Percentiles rank a stretch among this genome's conserved stretches.
These are phyloP conservation scores for Calonectria montana DNA, from an alignment of 2,329 filamentous ascomycete species.

Conservation along the genomic window DNA sequence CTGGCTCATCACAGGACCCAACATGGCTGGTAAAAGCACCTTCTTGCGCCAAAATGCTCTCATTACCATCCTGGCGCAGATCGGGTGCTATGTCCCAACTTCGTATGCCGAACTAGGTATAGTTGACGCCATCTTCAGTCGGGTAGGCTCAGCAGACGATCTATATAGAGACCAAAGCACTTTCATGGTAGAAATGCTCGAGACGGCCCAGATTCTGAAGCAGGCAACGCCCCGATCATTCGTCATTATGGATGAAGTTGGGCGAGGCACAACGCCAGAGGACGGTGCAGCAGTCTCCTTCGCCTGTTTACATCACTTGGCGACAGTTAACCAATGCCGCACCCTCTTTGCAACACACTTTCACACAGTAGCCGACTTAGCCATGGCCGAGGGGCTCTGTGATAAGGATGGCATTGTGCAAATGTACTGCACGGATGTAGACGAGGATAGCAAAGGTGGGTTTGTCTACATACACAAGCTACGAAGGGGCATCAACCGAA, in stretches of 20 bases:
- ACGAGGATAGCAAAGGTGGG: constrained; percentile 74
- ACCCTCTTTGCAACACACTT: constrained; percentile 97
- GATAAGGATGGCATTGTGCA: constrained; percentile 61
- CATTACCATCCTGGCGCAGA: constrained; percentile 92
- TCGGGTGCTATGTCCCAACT: constrained; percentile 92
- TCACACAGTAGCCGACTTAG: constrained; percentile 84
- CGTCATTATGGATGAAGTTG: constrained; percentile 98
- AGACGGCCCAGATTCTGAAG: constrained; percentile 90
- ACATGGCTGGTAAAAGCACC: constrained; percentile 98
- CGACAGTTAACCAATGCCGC: constrained; percentile 80
- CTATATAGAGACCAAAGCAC: constrained; percentile 95
- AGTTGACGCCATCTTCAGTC: constrained; percentile 95
- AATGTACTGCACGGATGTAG: constrained; percentile 90
- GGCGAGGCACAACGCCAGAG: constrained; percentile 91
- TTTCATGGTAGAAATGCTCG: constrained; percentile 99
- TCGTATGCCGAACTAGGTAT: constrained; percentile 86
- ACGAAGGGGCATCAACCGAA: constrained; percentile 82
- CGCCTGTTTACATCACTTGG: constrained; percentile 87
- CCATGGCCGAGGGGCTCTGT: constrained; percentile 61
- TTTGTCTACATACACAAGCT: constrained; percentile 92
- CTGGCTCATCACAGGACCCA: constrained; percentile 83
- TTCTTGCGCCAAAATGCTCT: constrained; percentile 96
- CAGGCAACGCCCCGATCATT: constrained; percentile 87
- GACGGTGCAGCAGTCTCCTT: constrained; percentile 92
- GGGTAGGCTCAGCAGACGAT: constrained; percentile 93